Base-by-base conservation (phyloP, 2,329 filamentous ascomycete genomes). In the Trichoderma oligosporum region DNA sequence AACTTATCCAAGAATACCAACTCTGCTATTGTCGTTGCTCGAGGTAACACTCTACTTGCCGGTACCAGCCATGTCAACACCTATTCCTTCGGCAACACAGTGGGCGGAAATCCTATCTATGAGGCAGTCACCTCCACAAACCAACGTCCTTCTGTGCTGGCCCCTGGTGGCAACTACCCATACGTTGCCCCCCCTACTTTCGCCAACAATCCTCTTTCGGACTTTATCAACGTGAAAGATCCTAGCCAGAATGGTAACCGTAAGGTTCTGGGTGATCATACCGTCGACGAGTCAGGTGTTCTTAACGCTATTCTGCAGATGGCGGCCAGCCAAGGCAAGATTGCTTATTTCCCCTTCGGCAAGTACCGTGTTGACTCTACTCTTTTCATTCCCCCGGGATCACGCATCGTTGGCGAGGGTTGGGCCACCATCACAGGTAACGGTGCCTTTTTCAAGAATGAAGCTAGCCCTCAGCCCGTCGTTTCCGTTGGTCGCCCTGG, bases 331-430 rank as follows among this genome's bases (percentile, higher is more conserved):
- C 47, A 59, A 14, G 55, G 60, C 38, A 67, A 65, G 59, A 64
- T 67, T 59, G 66, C 62, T 9, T 68, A 68, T 58, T 67, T 69
- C 39, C 67, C 67, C 5, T 68, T 63, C 57, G 67, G 67, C 33
- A 61, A 61, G 38, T 69, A 68, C 42, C 59, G 61, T 1, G 65
- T 69, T 16, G 62, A 67, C 27, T 64, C 61, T 8, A 69, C 66
- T 6, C 59, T 68, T 1, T 53, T 61, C n/a, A 56, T 69, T 12
- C 67, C 67, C 5, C 51, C 61, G 3, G 77, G 78, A 11, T 78
- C 79, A 4, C 73, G 74, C 2, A 76, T 85, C 24, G 72, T 82
- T 8, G 83, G 83, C 18, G 80, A 84, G 66, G 75, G 76, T 4
- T 82, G 79, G 73, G 74, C 81, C 8, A 73, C 73, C 3, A 78